Evolutionary conservation across 1,284 basidiomycete species (phyloP).

Genomic region (Coriolopsis trogii): DNA sequence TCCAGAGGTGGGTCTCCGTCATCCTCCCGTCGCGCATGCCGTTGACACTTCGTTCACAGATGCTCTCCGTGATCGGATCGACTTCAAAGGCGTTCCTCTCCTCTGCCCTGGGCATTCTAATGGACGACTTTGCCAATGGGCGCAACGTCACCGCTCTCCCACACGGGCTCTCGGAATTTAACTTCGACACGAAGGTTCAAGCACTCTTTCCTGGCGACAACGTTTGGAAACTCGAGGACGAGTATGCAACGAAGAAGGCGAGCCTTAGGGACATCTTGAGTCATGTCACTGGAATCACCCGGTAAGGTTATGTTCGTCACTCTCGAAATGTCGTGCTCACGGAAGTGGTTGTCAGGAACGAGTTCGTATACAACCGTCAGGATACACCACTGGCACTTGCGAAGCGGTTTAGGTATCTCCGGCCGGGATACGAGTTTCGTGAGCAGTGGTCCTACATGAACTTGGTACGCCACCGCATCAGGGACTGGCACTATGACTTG

Average conservation of each 20-base stretch:
- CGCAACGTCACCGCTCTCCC: constrained; percentile 27
- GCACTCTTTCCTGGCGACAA: constrained; percentile 40
- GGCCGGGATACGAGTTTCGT: constrained; percentile 42
- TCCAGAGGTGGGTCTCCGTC: not conserved
- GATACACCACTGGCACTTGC: not conserved
- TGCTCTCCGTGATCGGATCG: constrained; percentile 43
- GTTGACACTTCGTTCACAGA: constrained; percentile 27
- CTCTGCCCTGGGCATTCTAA: constrained; percentile 35
- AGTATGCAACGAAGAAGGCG: constrained; percentile 38
- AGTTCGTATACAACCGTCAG: constrained; percentile 12
- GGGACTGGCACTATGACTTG: not conserved
- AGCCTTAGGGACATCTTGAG: constrained; percentile 38
- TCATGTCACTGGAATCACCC: constrained; percentile 21
- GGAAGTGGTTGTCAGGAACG: constrained; percentile 27
- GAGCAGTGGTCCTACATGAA: constrained; percentile 46
- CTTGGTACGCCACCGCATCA: constrained; percentile 27
- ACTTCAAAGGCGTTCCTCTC: constrained; percentile 46
- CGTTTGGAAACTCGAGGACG: constrained; percentile 42
- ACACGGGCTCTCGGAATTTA: constrained; percentile 11
- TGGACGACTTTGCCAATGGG: constrained; percentile 25
- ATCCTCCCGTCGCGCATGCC: not conserved
- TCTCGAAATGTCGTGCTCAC: constrained; percentile 12
- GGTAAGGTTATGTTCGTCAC: not conserved
- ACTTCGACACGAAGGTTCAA: constrained; percentile 40
- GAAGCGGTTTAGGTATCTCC: constrained; percentile 24